A percentile compares a stretch with the other conserved stretches of the same genome.
phyloP scores from a whole-genome alignment of 1,284 basidiomycete genomes.

The Ganoderma boninense region DNA sequence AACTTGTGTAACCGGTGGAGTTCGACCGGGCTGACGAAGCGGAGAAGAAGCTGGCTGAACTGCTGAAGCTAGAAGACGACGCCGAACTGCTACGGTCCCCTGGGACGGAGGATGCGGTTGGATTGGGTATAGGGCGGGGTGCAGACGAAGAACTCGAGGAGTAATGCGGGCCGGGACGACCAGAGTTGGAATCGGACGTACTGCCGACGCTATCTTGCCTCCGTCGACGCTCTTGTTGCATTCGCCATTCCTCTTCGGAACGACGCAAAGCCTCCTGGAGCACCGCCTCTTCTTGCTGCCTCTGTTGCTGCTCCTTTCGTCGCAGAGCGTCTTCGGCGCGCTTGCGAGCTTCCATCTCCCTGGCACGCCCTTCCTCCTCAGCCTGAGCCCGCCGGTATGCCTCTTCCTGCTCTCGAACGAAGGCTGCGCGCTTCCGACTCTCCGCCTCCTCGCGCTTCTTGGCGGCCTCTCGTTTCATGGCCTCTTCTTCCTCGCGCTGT shows the following conservation, averaged over 20 bases:
- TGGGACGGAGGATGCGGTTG: slow-evolving; percentile 34
- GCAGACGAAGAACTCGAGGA: slow-evolving; percentile 32
- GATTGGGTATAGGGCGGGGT: slow-evolving; percentile 33
- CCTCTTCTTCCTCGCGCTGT: slow-evolving; percentile 17
- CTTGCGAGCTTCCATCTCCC: slow-evolving; percentile 25
- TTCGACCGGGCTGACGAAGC: slow-evolving; percentile 35
- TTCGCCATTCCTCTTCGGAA: slow-evolving; percentile 27
- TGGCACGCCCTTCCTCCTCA: slow-evolving; percentile 20
- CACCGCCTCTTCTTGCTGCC: slow-evolving; percentile 19
- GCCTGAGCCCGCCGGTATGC: slow-evolving; percentile 18
- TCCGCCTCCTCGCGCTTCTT: slow-evolving; percentile 17
- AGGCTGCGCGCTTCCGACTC: slow-evolving; percentile 14
- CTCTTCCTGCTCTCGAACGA: slow-evolving; percentile 29
- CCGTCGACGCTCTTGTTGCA: slow-evolving; percentile 23
- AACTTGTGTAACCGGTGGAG: slow-evolving; percentile 35
- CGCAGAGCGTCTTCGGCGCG: slow-evolving; percentile 26
- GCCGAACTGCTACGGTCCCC: slow-evolving; percentile 42
- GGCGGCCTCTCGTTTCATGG: slow-evolving; percentile 16
- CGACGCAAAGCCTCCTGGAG: slow-evolving; percentile 24
- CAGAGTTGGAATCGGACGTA: slow-evolving; percentile 25
- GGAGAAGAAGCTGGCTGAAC: slow-evolving; percentile 30
- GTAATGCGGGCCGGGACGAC: slow-evolving; percentile 14
- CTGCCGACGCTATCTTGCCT: slow-evolving; percentile 41
- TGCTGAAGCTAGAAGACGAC: slow-evolving; percentile 40
- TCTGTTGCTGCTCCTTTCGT: slow-evolving; percentile 17